phyloP scores from a whole-genome alignment of 2,329 filamentous ascomycete species.

The Venturia oleaginea region DNA sequence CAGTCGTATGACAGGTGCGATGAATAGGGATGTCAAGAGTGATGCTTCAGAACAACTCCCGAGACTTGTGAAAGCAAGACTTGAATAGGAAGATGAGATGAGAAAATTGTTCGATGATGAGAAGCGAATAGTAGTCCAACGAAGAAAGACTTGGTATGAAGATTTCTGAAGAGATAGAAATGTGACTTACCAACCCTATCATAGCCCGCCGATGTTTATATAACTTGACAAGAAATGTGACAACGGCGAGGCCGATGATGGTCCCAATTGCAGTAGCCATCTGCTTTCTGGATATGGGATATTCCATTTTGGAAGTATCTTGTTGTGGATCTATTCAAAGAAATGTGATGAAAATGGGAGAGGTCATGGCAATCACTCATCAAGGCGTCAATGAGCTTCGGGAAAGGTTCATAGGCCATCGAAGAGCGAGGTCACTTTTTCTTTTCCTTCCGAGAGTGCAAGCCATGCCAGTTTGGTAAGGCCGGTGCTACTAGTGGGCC shows the following conservation, averaged over 20 bases:
- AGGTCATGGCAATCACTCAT: background rate
- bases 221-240: conserved; percentile 7
- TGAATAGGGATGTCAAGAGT: too few species aligned
- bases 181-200: conserved; percentile 9
- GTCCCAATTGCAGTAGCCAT: background rate
- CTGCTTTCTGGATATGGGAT: background rate
- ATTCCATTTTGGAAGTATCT: background rate
- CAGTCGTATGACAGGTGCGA: too few species aligned
- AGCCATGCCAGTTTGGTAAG: background rate
- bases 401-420: background rate
- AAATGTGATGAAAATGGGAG: background rate
- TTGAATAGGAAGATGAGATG: too few species aligned
- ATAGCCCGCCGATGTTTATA: conserved; percentile 1
- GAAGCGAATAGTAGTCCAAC: too few species aligned
- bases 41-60: too few species aligned
- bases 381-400: background rate
- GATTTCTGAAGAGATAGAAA: background rate
- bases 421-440: background rate
- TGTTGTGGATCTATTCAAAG: too few species aligned
- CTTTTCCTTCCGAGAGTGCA: background rate
- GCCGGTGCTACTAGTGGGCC: background rate
- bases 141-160: too few species aligned
- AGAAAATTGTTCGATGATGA: too few species aligned
- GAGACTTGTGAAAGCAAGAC: too few species aligned
- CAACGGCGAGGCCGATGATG: background rate